Percentiles rank a stretch among this genome's conserved stretches.
Evolutionary conservation across 495 filamentous ascomycete genomes (phyloP).

Genomic region (Geoglossum glabrum): DNA sequence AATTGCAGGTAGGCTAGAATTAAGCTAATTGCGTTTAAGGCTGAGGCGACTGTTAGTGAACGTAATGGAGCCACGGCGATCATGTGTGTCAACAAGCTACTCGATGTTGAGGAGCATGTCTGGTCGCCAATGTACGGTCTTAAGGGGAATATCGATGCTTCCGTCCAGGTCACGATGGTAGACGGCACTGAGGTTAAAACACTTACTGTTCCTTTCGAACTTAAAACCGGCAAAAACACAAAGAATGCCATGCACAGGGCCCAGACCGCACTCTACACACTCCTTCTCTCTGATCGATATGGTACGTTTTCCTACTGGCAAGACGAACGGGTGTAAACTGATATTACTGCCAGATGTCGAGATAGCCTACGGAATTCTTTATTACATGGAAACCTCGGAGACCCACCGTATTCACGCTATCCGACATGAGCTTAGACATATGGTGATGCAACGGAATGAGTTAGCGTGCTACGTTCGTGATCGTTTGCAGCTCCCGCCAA

Average conservation of each 20-base stretch:
- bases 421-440: conserved; percentile 69
- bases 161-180: conserved; percentile 68
- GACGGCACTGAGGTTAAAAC: conserved; percentile 41
- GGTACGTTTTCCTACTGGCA: conserved; percentile 23
- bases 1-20: conserved; percentile 1
- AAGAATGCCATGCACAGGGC: conserved; percentile 60
- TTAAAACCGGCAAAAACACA: conserved; percentile 79
- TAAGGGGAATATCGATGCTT: conserved; percentile 97
- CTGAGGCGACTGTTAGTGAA: conserved; percentile 52
- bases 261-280: conserved; percentile 84
- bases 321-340: neutral
- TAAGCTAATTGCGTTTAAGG: conserved; percentile 21
- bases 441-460: conserved; percentile 91
- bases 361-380: conserved; percentile 70
- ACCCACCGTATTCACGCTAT: conserved; percentile 68
- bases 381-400: conserved; percentile 80
- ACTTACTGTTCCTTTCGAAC: conserved; percentile 75
- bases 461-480: conserved; percentile 70
- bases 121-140: conserved; percentile 96
- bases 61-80: conserved; percentile 48
- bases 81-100: conserved; percentile 76
- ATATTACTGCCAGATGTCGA: conserved; percentile 42
- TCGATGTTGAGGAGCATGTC: conserved; percentile 92
- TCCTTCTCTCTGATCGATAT: conserved; percentile 85
- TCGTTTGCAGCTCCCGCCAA: conserved; percentile 57